Percentiles rank a stretch among this genome's conserved stretches.
These are phyloP conservation scores for Cafeteria roenbergensis DNA, from an alignment of 108 stramenopile genomes.

Conservation along the genomic window DNA sequence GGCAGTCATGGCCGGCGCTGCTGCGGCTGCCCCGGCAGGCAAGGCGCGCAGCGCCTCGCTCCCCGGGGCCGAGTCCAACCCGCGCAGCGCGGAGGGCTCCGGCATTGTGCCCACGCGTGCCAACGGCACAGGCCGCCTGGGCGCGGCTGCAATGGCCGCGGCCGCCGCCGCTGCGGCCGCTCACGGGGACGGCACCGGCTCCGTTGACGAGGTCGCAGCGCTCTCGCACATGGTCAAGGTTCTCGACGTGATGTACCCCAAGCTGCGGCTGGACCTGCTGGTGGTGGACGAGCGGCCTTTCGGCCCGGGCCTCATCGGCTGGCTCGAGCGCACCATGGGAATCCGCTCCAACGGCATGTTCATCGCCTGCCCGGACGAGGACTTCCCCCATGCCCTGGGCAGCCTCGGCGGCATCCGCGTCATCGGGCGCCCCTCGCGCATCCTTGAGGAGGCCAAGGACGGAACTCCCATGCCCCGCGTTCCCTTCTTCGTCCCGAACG, in stretches of 20 bases:
- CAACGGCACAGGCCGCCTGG: no score
- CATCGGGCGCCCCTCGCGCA: constrained; percentile 38
- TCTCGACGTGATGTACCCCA: constrained; percentile 50
- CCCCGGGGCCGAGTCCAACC: not conserved
- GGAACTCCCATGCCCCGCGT: no score
- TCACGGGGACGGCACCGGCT: not conserved
- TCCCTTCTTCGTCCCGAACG: no score
- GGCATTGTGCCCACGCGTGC: no score
- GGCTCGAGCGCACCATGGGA: constrained; percentile 23
- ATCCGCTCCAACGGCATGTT: constrained; percentile 49
- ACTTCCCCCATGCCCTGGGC: constrained; percentile 46
- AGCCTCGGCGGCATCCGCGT: constrained; percentile 54
- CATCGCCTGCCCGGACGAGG: constrained; percentile 51
- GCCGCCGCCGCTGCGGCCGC: no score
- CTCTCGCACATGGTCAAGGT: constrained; percentile 43
- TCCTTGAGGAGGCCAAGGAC: no score
- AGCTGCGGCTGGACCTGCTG: constrained; percentile 40
- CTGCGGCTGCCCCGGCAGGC: no score
- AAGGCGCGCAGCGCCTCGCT: no score
- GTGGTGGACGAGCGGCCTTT: constrained; percentile 24
- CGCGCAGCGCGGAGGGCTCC: no score
- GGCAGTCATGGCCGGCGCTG: no score
- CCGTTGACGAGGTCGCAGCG: not conserved
- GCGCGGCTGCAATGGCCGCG: no score
- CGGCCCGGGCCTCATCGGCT: not conserved